Percentiles rank a stretch among this genome's conserved stretches.
These are phyloP conservation scores for Russula sp. DNA, from an alignment of 768 basidiomycete species.

Conservation along the genomic window DNA sequence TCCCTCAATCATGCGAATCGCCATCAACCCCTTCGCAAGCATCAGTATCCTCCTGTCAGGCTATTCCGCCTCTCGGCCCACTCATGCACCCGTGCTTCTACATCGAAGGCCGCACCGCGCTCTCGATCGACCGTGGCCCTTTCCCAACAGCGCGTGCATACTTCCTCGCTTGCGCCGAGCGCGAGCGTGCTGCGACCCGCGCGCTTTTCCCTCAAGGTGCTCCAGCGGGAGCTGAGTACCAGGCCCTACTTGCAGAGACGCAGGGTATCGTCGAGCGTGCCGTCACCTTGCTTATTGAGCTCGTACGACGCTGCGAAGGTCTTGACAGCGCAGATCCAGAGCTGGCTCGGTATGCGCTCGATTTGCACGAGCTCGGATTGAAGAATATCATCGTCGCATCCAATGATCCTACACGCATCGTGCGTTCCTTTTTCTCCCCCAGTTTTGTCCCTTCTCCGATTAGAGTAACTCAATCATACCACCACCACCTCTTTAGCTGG, in stretches of 20 bases:
- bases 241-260: constrained; percentile 34
- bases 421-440: constrained; percentile 23
- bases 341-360: constrained; percentile 37
- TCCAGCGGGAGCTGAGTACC: constrained; percentile 34
- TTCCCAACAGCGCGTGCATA: constrained; percentile 36
- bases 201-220: constrained; percentile 37
- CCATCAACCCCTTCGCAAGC: neutral
- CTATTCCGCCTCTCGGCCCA: constrained; percentile 25
- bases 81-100: constrained; percentile 35
- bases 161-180: constrained; percentile 38
- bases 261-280: constrained; percentile 37
- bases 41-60: neutral
- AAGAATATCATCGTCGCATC: constrained; percentile 36
- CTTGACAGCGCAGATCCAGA: constrained; percentile 37
- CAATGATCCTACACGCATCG: constrained; percentile 35
- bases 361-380: constrained; percentile 35
- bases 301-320: constrained; percentile 35
- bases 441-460: neutral
- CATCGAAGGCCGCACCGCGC: constrained; percentile 34
- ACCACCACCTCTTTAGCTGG: constrained; percentile 28
- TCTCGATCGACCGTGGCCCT: constrained; percentile 38
- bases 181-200: constrained; percentile 38
- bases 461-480: too few relatives aligned
- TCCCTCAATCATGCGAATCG: neutral
- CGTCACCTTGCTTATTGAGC: constrained; percentile 35